Evolutionary conservation across 1,139 yeast genomes (phyloP).

Genomic region (Saccharomycopsis hybrid): DNA sequence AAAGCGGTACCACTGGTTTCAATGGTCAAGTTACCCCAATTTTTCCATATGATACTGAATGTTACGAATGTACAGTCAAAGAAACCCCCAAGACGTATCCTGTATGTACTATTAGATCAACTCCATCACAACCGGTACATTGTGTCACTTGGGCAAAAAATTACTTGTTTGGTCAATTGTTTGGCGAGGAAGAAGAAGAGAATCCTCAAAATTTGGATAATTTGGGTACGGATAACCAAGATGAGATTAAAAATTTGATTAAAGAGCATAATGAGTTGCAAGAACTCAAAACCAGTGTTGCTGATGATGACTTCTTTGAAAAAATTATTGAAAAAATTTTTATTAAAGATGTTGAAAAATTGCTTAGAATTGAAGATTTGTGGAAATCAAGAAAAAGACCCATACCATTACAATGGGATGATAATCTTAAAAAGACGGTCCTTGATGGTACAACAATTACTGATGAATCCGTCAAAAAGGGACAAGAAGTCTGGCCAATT

Average conservation of each 20-base stretch:
- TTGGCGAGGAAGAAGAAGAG: constrained; percentile 47
- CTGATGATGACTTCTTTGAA: constrained; percentile 29
- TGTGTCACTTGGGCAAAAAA: constrained; percentile 98
- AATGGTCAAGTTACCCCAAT: constrained; percentile 93
- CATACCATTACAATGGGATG: constrained; percentile 42
- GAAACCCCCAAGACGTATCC: constrained; percentile 89
- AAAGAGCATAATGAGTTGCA: constrained; percentile 73
- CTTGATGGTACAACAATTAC: constrained; percentile 22
- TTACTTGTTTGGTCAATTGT: constrained; percentile 75
- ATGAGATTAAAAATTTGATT: constrained; percentile 62
- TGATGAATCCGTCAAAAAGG: constrained; percentile 34
- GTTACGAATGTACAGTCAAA: constrained; percentile 87
- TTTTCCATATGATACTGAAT: constrained; percentile 74
- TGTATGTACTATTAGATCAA: constrained; percentile 92
- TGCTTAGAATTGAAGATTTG: constrained; percentile 62
- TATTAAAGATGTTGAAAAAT: constrained; percentile 64
- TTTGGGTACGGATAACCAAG: constrained; percentile 54
- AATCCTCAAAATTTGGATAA: constrained; percentile 31
- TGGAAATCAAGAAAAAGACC: constrained; percentile 77
- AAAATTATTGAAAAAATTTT: constrained; percentile 53
- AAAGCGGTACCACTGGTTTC: constrained; percentile 93
- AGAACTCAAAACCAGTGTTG: constrained; percentile 48
- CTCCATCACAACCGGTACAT: constrained; percentile 95
- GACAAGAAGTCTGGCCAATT: constrained; percentile 59
- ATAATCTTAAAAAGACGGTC: constrained; percentile 22